Evolutionary conservation across 768 basidiomycete genomes (phyloP).

Genomic region (Lentinula edodes): DNA sequence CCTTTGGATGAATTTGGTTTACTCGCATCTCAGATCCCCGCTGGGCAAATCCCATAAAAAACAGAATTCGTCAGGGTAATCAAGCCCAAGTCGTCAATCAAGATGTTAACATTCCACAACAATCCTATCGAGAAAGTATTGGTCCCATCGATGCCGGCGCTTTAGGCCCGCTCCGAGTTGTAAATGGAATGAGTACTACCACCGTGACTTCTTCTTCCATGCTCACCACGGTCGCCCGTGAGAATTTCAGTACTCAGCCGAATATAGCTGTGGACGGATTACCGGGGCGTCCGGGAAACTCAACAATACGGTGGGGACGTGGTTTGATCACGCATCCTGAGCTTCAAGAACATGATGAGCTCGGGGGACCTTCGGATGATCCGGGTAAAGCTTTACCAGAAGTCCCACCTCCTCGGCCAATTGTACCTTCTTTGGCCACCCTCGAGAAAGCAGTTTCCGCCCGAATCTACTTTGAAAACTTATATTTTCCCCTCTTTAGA

Average conservation of each 20-base stretch:
- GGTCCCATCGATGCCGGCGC: constrained; percentile 34
- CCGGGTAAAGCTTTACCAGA: constrained; percentile 22
- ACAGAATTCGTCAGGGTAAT: constrained; percentile 58
- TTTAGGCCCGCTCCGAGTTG: constrained; percentile 61
- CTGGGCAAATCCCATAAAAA: constrained; percentile 88
- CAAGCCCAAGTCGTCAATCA: constrained; percentile 74
- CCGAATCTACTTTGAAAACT: constrained; percentile 90
- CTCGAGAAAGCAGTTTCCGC: constrained; percentile 91
- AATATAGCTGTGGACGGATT: constrained; percentile 39
- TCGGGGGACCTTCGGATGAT: constrained; percentile 24
- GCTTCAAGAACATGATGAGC: constrained; percentile 53
- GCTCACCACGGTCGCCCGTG: constrained; percentile 70
- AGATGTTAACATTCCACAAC: constrained; percentile 65
- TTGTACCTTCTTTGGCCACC: constrained; percentile 84
- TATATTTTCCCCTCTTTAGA: constrained; percentile 81
- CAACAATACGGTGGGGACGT: constrained; percentile 55
- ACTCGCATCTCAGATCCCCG: constrained; percentile 57
- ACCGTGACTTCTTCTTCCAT: constrained; percentile 48
- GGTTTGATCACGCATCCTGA: constrained; percentile 65
- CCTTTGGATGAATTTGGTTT: constrained; percentile 18
- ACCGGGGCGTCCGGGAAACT: constrained; percentile 51
- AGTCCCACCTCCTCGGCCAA: constrained; percentile 40
- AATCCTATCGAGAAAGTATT: constrained; percentile 34
- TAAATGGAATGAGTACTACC: constrained; percentile 70
- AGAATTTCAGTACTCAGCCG: constrained; percentile 41